phyloP scores from a whole-genome alignment of 805 yeast genomes.

The Lipomyces yamadae region DNA sequence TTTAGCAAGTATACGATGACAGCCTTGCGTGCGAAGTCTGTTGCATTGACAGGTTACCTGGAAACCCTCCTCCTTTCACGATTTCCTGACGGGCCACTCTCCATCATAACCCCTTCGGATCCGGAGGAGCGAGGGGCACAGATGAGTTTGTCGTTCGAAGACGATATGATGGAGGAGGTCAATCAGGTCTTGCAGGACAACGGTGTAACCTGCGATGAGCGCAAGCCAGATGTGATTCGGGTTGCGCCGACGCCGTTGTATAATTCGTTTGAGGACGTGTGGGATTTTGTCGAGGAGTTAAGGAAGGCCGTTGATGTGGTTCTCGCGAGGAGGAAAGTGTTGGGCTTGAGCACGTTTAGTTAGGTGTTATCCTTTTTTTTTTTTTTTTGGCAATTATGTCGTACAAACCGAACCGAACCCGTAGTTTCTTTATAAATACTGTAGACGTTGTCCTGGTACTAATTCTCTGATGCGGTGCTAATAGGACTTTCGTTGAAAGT shows the following conservation, averaged over 20 bases:
- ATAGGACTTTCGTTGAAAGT: too few relatives aligned
- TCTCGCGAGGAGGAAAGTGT: background rate
- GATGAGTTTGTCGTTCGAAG: constrained; percentile 71
- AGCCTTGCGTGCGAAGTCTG: constrained; percentile 59
- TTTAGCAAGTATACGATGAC: constrained; percentile 62
- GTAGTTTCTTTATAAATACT: too few relatives aligned
- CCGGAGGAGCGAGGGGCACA: constrained; percentile 75
- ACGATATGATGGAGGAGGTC: constrained; percentile 68
- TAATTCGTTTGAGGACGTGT: constrained; percentile 73
- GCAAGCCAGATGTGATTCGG: constrained; percentile 88
- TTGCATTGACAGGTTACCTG: constrained; percentile 62
- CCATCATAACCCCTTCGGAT: constrained; percentile 74
- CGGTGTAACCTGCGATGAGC: constrained; percentile 84
- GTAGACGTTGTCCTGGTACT: too few relatives aligned
- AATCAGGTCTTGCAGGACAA: constrained; percentile 52
- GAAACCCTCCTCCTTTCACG: constrained; percentile 55
- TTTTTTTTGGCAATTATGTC: background rate
- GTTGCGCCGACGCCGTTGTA: constrained; percentile 87
- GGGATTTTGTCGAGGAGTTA: constrained; percentile 52
- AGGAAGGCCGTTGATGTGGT: constrained; percentile 48
- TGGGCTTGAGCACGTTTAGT: background rate
- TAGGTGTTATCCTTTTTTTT: background rate
- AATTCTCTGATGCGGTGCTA: too few relatives aligned
- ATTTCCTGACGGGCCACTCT: constrained; percentile 48
- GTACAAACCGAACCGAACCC: too few relatives aligned